phyloP scores from a whole-genome alignment of 805 yeast species.

The Myxozyma monticola region DNA sequence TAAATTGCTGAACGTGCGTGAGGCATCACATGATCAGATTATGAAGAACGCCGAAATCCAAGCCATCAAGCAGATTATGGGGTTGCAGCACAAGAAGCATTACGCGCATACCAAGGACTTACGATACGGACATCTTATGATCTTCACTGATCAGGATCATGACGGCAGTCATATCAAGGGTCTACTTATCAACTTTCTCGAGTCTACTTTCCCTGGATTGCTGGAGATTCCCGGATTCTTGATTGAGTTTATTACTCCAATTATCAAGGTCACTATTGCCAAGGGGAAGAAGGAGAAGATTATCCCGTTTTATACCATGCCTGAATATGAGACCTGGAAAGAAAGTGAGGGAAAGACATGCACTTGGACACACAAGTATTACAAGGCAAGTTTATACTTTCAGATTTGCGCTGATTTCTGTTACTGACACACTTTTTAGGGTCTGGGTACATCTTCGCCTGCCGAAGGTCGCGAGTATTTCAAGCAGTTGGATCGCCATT shows the following conservation, averaged over 20 bases:
- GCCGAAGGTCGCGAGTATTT: conserved; percentile 87
- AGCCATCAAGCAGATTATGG: conserved; percentile 92
- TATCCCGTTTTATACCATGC: conserved; percentile 87
- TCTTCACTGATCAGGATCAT: conserved; percentile 99
- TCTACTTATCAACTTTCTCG: conserved; percentile 86
- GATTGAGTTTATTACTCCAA: conserved; percentile 93
- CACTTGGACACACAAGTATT: conserved; percentile 91
- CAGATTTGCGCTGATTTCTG: background rate
- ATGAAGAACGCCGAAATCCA: conserved; percentile 91
- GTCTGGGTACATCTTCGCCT: conserved; percentile 91
- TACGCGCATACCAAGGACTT: conserved; percentile 72
- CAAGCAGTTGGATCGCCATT: conserved; percentile 76
- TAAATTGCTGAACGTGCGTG: conserved; percentile 91
- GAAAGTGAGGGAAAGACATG: conserved; percentile 70
- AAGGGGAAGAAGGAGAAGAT: conserved; percentile 49
- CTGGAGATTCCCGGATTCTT: conserved; percentile 87
- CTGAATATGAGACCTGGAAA: conserved; percentile 93
- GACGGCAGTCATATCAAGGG: conserved; percentile 99
- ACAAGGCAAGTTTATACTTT: conserved; percentile 48
- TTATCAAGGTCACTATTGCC: conserved; percentile 81
- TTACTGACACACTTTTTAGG: conserved; percentile 42
- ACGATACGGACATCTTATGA: conserved; percentile 96
- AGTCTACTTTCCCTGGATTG: conserved; percentile 91
- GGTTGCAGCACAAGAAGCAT: conserved; percentile 85
- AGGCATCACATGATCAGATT: conserved; percentile 94